Base-by-base conservation (phyloP, 208 protist species). In the Endotrypanum monterogeii region DNA sequence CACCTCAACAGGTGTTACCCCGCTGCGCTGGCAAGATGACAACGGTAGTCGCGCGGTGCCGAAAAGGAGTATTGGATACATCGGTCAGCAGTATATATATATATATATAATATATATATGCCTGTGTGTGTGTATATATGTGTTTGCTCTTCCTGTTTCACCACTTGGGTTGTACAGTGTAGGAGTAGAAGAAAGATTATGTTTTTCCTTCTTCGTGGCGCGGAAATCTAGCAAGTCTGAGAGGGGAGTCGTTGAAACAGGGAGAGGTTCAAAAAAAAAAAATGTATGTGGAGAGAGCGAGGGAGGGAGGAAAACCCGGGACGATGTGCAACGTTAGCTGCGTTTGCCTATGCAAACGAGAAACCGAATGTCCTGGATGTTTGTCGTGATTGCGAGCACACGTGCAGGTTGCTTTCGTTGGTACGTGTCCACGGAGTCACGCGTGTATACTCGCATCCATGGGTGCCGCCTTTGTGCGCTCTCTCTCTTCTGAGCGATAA, bases 61-160 rank as follows among this genome's bases (percentile, higher is more conserved):
- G n/a, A n/a, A n/a, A n/a, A n/a, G n/a, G n/a, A n/a, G n/a, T n/a
- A n/a, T n/a, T n/a, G n/a, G n/a, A n/a, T n/a, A n/a, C n/a, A n/a
- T n/a, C n/a, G n/a, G n/a, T n/a, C n/a, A n/a, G n/a, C n/a, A n/a
- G n/a, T n/a, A n/a, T n/a, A n/a, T n/a, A n/a, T n/a, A n/a, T n/a
- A n/a, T n/a, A n/a, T n/a, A n/a, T n/a, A n/a, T n/a, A n/a, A 11
- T 11, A 48, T 11, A 48, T 48, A 5, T 48, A 48, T 5, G 44
- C 44, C 0, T 5, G 44, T 48, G 23, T 44, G 23, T 41, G 37
- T 44, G 32, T 44, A 37, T n/a, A 4, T 44, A 67, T 44, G 50
- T 25, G 12, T 44, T 63, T 7, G 80, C 25, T n/a, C 69, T 30
- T 74, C 62, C 4, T 30, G 57, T 39, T 60, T 48, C n/a, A 1